These are phyloP conservation scores for Usnea hakonensis DNA, from an alignment of 495 filamentous ascomycete species.

Conservation along the genomic window DNA sequence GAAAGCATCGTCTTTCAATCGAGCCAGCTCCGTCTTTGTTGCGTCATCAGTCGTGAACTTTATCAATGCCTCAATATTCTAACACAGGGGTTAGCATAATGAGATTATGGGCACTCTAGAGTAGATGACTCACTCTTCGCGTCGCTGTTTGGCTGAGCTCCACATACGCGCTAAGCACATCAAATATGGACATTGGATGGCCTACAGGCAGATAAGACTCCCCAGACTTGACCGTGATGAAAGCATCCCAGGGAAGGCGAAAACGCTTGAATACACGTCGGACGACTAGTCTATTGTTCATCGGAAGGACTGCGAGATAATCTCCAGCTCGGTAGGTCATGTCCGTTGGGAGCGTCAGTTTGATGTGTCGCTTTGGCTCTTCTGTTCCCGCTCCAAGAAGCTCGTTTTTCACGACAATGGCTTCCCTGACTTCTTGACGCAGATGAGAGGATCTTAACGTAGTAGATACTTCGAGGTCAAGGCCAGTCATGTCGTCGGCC, in stretches of 20 bases:
- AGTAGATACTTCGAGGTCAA: conserved; percentile 51
- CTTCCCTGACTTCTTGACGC: conserved; percentile 59
- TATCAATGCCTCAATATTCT: neutral
- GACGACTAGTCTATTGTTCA: conserved; percentile 45
- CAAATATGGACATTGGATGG: conserved; percentile 49
- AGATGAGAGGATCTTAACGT: conserved; percentile 52
- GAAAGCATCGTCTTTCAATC: neutral
- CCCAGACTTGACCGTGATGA: conserved; percentile 34
- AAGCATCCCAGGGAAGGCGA: conserved; percentile 54
- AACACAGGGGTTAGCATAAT: neutral
- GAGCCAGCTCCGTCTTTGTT: neutral
- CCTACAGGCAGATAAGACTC: conserved; percentile 50
- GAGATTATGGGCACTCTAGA: neutral
- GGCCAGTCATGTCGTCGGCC: conserved; percentile 12
- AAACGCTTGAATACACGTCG: conserved; percentile 30
- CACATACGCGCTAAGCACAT: conserved; percentile 61
- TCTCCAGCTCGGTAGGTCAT: conserved; percentile 65
- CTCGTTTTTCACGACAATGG: conserved; percentile 46
- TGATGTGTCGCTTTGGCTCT: conserved; percentile 56
- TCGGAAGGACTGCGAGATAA: conserved; percentile 65
- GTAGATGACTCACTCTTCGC: conserved; percentile 19
- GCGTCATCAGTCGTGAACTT: neutral
- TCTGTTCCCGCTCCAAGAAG: conserved; percentile 48
- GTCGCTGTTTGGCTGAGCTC: conserved; percentile 66
- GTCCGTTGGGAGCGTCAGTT: conserved; percentile 56